Percentiles rank a stretch among this genome's conserved stretches.
Evolutionary conservation across 495 filamentous ascomycete species (phyloP).

Genomic region (Neurospora sp.): DNA sequence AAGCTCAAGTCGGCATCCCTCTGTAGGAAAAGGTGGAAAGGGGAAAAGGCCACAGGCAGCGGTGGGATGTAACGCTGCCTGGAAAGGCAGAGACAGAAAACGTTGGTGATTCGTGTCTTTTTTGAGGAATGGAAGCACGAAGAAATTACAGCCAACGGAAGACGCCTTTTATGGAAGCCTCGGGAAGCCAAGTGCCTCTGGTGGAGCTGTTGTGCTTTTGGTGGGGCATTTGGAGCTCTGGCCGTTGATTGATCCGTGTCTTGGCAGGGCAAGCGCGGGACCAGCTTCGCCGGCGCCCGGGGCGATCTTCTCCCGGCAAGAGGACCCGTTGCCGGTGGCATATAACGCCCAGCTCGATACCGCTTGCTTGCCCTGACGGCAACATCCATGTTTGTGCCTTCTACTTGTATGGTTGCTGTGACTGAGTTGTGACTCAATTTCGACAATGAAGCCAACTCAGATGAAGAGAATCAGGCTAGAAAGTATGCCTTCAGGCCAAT

Average conservation of each 20-base stretch:
- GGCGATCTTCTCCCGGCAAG: neutral
- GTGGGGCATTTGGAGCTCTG: neutral
- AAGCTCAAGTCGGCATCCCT: conserved; percentile 15
- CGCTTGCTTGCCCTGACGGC: neutral
- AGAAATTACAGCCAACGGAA: conserved; percentile 11
- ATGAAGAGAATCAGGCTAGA: neutral
- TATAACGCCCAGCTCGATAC: neutral
- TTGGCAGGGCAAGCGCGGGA: neutral
- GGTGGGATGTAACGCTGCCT: conserved; percentile 7
- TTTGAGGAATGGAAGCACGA: conserved; percentile 16
- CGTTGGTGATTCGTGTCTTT: conserved; percentile 27
- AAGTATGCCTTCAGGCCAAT: neutral
- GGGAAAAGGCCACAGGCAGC: conserved; percentile 3
- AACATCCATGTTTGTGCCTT: neutral
- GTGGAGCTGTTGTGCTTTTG: neutral
- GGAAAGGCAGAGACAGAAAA: conserved; percentile 1
- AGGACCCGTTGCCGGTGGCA: neutral
- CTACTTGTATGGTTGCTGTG: neutral
- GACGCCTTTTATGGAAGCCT: neutral
- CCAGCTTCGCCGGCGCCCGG: neutral
- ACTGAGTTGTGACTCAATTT: neutral
- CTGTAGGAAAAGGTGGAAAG: conserved; percentile 3
- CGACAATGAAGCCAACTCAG: neutral
- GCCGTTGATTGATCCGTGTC: neutral
- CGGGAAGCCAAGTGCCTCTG: neutral